Percentiles rank a stretch among this genome's conserved stretches.
Conservation (phyloP, 208 protist genomes). For the Perkinsela sp. region DNA sequence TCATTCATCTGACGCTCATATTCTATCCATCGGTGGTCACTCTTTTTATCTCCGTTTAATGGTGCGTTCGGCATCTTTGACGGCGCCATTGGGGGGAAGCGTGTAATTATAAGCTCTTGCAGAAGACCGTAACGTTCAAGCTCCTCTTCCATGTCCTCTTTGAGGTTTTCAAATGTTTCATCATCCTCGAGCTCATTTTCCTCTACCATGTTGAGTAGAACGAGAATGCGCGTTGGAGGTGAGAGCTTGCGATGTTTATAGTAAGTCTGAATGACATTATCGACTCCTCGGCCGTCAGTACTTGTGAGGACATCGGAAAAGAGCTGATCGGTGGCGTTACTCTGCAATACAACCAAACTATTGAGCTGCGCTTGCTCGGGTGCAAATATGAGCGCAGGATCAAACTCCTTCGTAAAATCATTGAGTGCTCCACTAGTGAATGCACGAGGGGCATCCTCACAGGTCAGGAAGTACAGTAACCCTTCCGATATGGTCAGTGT, state of each 20-base stretch:
- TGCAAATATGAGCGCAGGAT: neutral
- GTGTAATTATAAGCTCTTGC: neutral
- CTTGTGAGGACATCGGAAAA: neutral
- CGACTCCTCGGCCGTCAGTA: neutral
- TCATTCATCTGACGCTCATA: neutral
- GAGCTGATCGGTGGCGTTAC: neutral
- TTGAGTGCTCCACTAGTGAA: neutral
- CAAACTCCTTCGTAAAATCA: neutral
- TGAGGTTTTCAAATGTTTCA: neutral
- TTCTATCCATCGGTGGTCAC: neutral
- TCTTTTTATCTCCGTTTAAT: neutral
- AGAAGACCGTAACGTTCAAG: neutral
- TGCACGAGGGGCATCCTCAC: neutral
- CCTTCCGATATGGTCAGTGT: neutral
- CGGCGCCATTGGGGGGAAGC: neutral
- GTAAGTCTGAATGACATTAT: neutral
- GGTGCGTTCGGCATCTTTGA: neutral
- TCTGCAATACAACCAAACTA: neutral
- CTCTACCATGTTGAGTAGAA: neutral
- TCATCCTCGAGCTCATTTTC: neutral
- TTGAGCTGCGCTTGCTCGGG: neutral
- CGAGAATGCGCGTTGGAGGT: neutral
- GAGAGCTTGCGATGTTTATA: neutral
- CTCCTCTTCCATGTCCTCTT: neutral
- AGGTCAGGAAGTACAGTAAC: neutral